Conservation (phyloP, 352 stramenopile genomes). For the Hyaloperonospora brassicae region DNA sequence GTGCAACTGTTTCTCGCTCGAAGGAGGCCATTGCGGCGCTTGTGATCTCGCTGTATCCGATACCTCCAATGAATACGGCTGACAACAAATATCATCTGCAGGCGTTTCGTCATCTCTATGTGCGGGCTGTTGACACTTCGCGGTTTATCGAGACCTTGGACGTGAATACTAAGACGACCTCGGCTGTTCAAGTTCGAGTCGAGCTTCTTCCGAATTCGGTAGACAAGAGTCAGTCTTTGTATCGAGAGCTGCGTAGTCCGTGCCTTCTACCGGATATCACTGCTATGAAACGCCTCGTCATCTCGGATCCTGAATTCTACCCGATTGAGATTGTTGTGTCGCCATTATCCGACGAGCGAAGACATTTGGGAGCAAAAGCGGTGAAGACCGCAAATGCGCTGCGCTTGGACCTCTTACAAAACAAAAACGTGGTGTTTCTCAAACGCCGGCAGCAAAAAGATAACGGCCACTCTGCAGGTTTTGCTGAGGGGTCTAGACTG, state of each 20-base stretch:
- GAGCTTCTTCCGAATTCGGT: slow-evolving; percentile 23
- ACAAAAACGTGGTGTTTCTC: slow-evolving; percentile 53
- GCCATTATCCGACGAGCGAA: slow-evolving; percentile 2
- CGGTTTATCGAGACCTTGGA: slow-evolving; percentile 72
- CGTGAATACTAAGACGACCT: slow-evolving; percentile 40
- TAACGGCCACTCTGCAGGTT: slow-evolving; percentile 9
- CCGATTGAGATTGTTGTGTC: slow-evolving; percentile 53
- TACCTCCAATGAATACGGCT: slow-evolving; percentile 86
- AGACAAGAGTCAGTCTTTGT: slow-evolving; percentile 12
- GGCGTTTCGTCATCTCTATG: slow-evolving; percentile 88
- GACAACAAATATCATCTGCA: slow-evolving; percentile 92
- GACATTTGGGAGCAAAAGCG: slow-evolving; percentile 2
- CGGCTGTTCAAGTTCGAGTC: slow-evolving; percentile 41
- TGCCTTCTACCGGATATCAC: slow-evolving; percentile 63
- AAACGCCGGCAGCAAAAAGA: slow-evolving; percentile 35
- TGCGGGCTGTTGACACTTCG: slow-evolving; percentile 70
- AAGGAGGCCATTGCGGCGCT: slow-evolving; percentile 90
- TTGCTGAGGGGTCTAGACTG: slow-evolving; percentile 17
- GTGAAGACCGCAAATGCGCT: slow-evolving; percentile 44
- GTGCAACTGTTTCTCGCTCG: slow-evolving; percentile 84
- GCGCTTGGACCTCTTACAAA: slow-evolving; percentile 45
- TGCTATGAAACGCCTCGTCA: slow-evolving; percentile 45
- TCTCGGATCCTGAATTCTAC: slow-evolving; percentile 50
- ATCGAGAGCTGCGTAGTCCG: slow-evolving; percentile 40
- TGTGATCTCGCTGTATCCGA: slow-evolving; percentile 91